These are phyloP conservation scores for Suillus subaureus DNA, from an alignment of 768 basidiomycete genomes.

Conservation along the genomic window DNA sequence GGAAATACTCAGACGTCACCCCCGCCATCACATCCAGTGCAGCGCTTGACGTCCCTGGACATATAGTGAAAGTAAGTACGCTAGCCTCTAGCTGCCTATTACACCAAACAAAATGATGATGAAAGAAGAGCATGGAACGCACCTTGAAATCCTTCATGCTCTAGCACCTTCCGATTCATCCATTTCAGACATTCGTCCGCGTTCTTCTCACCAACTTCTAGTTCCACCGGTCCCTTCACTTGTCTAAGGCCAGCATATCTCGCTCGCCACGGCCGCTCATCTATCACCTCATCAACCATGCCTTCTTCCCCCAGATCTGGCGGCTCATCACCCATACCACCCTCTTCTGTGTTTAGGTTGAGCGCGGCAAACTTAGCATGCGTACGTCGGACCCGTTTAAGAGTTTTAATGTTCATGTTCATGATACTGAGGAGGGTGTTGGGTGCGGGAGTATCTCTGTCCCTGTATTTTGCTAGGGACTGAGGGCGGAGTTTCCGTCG, in stretches of 20 bases:
- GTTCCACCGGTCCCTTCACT: slow-evolving; percentile 23
- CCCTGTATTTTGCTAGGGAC: slow-evolving; percentile 23
- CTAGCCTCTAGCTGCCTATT: not conserved
- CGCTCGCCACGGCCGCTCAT: slow-evolving; percentile 62
- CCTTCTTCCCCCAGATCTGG: slow-evolving; percentile 35
- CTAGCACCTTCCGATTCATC: slow-evolving; percentile 77
- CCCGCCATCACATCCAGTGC: slow-evolving; percentile 78
- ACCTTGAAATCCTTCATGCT: slow-evolving; percentile 95
- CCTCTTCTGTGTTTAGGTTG: slow-evolving; percentile 36
- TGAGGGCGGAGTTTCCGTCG: slow-evolving; percentile 18
- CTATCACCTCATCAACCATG: slow-evolving; percentile 40
- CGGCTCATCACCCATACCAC: slow-evolving; percentile 37
- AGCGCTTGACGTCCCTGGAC: slow-evolving; percentile 67
- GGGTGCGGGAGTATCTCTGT: slow-evolving; percentile 24
- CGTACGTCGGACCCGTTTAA: slow-evolving; percentile 71
- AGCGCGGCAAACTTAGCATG: slow-evolving; percentile 72
- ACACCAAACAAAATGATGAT: not conserved
- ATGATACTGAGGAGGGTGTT: slow-evolving; percentile 65
- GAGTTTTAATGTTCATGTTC: slow-evolving; percentile 76
- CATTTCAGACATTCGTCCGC: slow-evolving; percentile 69
- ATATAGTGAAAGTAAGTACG: not conserved
- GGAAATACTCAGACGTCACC: slow-evolving; percentile 78
- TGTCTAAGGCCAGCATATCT: slow-evolving; percentile 13
- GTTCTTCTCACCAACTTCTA: slow-evolving; percentile 62
- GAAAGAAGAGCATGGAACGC: slow-evolving; percentile 25